Evolutionary conservation across 352 stramenopile species (phyloP).

Genomic region (Globisporangium perplexum): DNA sequence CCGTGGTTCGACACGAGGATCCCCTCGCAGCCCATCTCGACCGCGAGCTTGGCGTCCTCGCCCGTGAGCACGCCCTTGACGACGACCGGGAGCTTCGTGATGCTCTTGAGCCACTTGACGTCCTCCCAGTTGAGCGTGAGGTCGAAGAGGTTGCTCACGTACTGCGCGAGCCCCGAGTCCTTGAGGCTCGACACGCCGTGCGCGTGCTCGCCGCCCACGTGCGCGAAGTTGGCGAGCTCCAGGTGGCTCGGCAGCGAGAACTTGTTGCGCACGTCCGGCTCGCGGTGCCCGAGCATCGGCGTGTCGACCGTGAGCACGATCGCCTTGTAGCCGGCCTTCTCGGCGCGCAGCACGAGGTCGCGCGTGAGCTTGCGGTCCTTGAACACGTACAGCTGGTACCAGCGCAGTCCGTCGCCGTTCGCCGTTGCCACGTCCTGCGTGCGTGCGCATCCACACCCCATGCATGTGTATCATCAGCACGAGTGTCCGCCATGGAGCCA

Average conservation of each 20-base stretch:
- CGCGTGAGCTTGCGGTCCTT: conserved; percentile 89
- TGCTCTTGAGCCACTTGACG: conserved; percentile 89
- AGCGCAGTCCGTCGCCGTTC: conserved; percentile 80
- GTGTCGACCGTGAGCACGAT: conserved; percentile 95
- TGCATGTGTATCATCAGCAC: neutral
- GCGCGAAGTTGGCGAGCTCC: conserved; percentile 30
- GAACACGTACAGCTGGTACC: conserved; percentile 97
- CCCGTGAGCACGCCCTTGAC: conserved; percentile 93
- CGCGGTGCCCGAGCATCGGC: conserved; percentile 93
- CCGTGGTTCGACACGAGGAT: conserved; percentile 95
- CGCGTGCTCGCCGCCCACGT: conserved; percentile 52
- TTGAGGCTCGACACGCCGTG: conserved; percentile 49
- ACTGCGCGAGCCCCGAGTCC: conserved; percentile 47
- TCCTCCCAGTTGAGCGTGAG: conserved; percentile 93
- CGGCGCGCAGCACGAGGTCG: conserved; percentile 84
- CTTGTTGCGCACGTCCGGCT: conserved; percentile 93
- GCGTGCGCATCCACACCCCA: neutral
- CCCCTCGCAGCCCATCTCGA: conserved; percentile 87
- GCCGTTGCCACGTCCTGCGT: conserved; percentile 44
- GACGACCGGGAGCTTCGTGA: conserved; percentile 88
- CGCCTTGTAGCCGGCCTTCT: conserved; percentile 94
- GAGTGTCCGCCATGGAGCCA: neutral
- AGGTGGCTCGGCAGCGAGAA: conserved; percentile 85
- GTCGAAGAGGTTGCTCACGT: conserved; percentile 86
- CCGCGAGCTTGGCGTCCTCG: conserved; percentile 89